Evolutionary conservation across 2,329 filamentous ascomycete species (phyloP), one percentile per base, ranked within the genome.

Genomic region (Cladosporium velox): DNA sequence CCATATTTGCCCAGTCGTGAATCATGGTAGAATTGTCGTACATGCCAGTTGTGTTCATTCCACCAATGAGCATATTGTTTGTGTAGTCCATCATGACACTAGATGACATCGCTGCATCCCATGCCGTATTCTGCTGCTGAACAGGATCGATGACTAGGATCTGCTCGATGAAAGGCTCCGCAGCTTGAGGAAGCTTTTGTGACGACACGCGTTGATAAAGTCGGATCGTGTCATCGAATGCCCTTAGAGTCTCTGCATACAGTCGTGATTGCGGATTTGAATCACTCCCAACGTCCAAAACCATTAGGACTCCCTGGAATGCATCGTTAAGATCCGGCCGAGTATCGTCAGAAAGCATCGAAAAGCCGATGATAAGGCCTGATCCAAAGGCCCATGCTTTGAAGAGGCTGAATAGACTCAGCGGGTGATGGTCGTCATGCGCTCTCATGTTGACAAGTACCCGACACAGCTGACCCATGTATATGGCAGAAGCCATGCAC

Each of bases 381-480:
- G 52, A 55, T 11, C 52, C 52, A 12, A 55, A 55, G 21, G 52
- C 52, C 52, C 52, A 55, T 34, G 52, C 52, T 12, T 55, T 55
- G 52, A 55, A 55, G n/a, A 55, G 52, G n/a, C 52, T 55, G 30
- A 55, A 32, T 10, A 55, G 52, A 55, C 52, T n/a, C n/a, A 55
- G 34, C 11, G 52, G 52, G n/a, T 55, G 52, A 30, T 30, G 52
- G n/a, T 55, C 52, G 8, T 55, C 52, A 6, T 55, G 52, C 3
- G 52, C 52, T 34, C 52, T 55, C 30, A 55, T 55, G 10, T 55
- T 55, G 52, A 24, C 52, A 34, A 55, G 52, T 21, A 55, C 26
- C 18, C 52, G 52, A 34, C 52, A 55, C n/a, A 55, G 26, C 28
- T 55, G 52, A 12, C 52, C 52, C 52, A 55, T 55, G 11, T 55